phyloP scores from a whole-genome alignment of 2,329 filamentous ascomycete genomes.

The Pseudocercospora ulei region DNA sequence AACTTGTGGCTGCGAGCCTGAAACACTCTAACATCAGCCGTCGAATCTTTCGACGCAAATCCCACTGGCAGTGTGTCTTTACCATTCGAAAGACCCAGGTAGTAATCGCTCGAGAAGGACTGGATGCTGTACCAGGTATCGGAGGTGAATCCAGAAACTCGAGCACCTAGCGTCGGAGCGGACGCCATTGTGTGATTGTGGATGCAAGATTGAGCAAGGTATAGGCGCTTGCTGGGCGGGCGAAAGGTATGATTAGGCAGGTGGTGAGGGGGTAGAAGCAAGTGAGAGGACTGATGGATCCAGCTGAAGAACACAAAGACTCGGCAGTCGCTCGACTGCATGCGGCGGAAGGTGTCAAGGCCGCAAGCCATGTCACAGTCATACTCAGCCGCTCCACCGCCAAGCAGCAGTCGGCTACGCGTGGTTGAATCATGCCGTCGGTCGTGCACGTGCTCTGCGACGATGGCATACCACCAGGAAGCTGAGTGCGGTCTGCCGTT shows the following conservation, averaged over 20 bases:
- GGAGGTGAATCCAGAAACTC: conserved; percentile 3
- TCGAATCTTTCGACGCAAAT: neutral
- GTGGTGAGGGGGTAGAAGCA: neutral
- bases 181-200: neutral
- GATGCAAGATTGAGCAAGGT: neutral
- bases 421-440: no score
- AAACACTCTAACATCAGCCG: neutral
- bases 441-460: conserved; percentile 4
- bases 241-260: no score
- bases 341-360: conserved; percentile 3
- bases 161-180: conserved; percentile 1
- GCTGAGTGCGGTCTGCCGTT: conserved; percentile 3
- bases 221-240: no score
- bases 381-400: conserved; percentile 6
- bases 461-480: conserved; percentile 1
- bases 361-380: neutral
- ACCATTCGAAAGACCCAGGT: conserved; percentile 11
- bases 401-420: neutral
- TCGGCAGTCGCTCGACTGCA: neutral
- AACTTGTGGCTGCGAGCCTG: conserved; percentile 1
- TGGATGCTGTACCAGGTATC: conserved; percentile 14
- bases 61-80: neutral
- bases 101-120: conserved; percentile 13
- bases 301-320: conserved; percentile 3
- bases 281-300: conserved; percentile 1